These are phyloP conservation scores for Kentomonas sorsogonicus DNA, from an alignment of 208 protist genomes.

Conservation along the genomic window DNA sequence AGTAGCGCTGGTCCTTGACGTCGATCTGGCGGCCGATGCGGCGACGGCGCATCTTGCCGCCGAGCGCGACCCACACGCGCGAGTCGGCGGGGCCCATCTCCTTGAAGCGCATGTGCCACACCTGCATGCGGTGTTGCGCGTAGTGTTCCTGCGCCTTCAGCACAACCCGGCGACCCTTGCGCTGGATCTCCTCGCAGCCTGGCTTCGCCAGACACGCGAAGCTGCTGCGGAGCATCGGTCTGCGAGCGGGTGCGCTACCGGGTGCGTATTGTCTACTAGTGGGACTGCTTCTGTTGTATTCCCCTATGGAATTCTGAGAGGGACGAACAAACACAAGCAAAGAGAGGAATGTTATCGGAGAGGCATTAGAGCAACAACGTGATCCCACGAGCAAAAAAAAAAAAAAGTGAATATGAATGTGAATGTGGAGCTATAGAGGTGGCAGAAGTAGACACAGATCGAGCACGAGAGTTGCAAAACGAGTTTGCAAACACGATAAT, in stretches of 20 bases:
- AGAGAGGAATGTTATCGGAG: too few species aligned
- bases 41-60: conserved; percentile 87
- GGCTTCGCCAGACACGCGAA: conserved; percentile 56
- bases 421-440: too few species aligned
- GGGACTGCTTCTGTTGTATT: too few species aligned
- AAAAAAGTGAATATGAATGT: too few species aligned
- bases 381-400: too few species aligned
- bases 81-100: conserved; percentile 85
- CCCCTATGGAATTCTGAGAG: too few species aligned
- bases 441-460: too few species aligned
- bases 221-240: conserved; percentile 50
- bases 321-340: too few species aligned
- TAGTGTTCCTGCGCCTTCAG: conserved; percentile 59
- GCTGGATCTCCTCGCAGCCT: conserved; percentile 79
- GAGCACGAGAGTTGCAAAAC: too few species aligned
- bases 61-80: conserved; percentile 82
- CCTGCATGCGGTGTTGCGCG: conserved; percentile 75
- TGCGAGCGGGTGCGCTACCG: not conserved
- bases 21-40: conserved; percentile 84
- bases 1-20: conserved; percentile 86
- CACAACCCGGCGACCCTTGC: conserved; percentile 67
- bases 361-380: too few species aligned
- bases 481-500: too few species aligned
- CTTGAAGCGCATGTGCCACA: conserved; percentile 87
- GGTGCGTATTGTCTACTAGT: too few species aligned